Base-by-base conservation (phyloP, 148 eudicot genomes). In the Nyssa sinensis region DNA sequence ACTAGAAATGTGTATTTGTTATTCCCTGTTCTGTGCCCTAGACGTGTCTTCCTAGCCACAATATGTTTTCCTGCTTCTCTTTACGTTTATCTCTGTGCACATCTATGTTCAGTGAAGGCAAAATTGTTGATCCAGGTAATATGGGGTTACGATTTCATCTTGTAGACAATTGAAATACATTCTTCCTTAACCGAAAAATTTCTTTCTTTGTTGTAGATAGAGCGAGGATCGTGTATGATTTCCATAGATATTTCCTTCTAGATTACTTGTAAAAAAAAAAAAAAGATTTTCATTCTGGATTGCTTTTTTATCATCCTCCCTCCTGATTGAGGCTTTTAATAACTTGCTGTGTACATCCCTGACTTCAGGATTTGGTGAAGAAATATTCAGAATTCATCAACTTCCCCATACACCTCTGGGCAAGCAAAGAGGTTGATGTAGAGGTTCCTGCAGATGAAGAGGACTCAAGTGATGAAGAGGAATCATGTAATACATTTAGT, bases 381-480 rank as follows among this genome's bases (percentile, higher is more conserved):
- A 92, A 74, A 68, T 95, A 95, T 69, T 95, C 98, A 8, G 98
- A 95, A 57, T 95, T 95, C 75, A 95, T 95, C 55, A 95, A 95
- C 79, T 95, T 95, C 85, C 98, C 98, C 37, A 95, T 95, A 37
- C 67, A 81, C 69, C 94, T 95, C 9, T 95, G 98, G 98, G 91
- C 96, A 30, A 95, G 82, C 80, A 95, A 95, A 90, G 94, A 90
- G 79, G 91, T 86, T 8, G 94, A 95, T 51, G 93, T 87, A 75
- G 98, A 95, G 85, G 97, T 92, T 78, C 98, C 98, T 72, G 90
- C 96, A 64, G 98, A 95, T 79, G 98, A 95, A 44, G 98, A 89
- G 14, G 98, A 93, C 35, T 83, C 96, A 60, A 83, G 84, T 66
- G 96, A 94, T 61, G 98, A 95, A 32, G 97, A 95, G 59, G 94